phyloP scores from a whole-genome alignment of 1,284 basidiomycete species.

The Wallemia mellicola region DNA sequence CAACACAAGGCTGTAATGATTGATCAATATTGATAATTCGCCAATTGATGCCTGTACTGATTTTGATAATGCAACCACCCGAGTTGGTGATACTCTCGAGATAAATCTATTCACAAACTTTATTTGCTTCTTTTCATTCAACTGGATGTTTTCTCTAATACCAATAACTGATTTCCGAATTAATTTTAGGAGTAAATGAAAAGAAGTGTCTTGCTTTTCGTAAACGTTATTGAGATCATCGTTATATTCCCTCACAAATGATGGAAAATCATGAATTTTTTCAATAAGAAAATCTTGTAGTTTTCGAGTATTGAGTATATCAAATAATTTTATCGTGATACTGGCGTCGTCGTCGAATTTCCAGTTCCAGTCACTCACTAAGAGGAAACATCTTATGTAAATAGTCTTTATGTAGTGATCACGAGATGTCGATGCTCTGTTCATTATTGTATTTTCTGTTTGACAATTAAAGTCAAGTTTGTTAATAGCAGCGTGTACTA shows the following conservation, averaged over 20 bases:
- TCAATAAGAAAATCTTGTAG: slow-evolving; percentile 53
- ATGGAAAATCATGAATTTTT: slow-evolving; percentile 33
- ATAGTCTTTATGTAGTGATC: slow-evolving; percentile 48
- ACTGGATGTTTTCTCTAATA: slow-evolving; percentile 6
- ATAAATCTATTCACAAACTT: slow-evolving; percentile 38
- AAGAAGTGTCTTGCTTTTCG: slow-evolving; percentile 35
- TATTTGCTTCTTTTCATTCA: slow-evolving; percentile 17
- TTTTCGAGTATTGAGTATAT: slow-evolving; percentile 48
- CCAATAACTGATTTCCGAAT: slow-evolving; percentile 27
- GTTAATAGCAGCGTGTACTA: slow-evolving; percentile 18
- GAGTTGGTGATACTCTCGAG: slow-evolving; percentile 46
- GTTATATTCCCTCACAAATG: slow-evolving; percentile 36
- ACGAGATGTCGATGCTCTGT: slow-evolving; percentile 24
- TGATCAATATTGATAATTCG: slow-evolving; percentile 52
- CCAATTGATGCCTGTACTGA: slow-evolving; percentile 22
- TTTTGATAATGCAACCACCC: slow-evolving; percentile 31
- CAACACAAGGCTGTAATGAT: slow-evolving; percentile 49
- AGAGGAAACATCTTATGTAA: slow-evolving; percentile 36
- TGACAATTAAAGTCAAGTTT: neutral
- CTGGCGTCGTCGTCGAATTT: slow-evolving; percentile 26
- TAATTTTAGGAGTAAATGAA: slow-evolving; percentile 49
- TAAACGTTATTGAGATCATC: slow-evolving; percentile 25
- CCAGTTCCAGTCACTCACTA: slow-evolving; percentile 50
- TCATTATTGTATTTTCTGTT: neutral
- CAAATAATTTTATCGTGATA: slow-evolving; percentile 35